Evolutionary conservation across 495 filamentous ascomycete species (phyloP).

Genomic region (Aspergillus haitiensis): DNA sequence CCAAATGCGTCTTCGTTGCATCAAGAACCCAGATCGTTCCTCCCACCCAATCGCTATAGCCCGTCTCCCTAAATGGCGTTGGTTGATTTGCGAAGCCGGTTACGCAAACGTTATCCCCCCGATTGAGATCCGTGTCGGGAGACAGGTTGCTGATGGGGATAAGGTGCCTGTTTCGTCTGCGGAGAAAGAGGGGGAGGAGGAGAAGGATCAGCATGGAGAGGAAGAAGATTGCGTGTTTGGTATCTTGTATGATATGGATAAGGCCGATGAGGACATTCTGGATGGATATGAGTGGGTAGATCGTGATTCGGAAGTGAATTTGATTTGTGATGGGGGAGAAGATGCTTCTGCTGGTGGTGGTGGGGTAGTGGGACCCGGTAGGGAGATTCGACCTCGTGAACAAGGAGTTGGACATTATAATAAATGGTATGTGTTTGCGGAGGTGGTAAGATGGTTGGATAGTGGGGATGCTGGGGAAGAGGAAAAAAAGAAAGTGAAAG

Average conservation of each 20-base stretch:
- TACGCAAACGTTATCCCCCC: slow-evolving; percentile 67
- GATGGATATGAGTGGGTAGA: slow-evolving; percentile 48
- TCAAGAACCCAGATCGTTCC: slow-evolving; percentile 48
- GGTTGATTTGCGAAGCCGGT: slow-evolving; percentile 66
- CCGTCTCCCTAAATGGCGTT: slow-evolving; percentile 54
- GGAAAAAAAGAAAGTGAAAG: slow-evolving; percentile 39
- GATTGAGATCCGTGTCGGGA: slow-evolving; percentile 25
- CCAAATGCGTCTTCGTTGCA: slow-evolving; percentile 67
- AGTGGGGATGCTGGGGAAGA: slow-evolving; percentile 17
- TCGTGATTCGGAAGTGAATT: slow-evolving; percentile 16
- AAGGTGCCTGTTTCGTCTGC: slow-evolving; percentile 20
- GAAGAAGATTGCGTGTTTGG: slow-evolving; percentile 51
- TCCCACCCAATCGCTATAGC: slow-evolving; percentile 49
- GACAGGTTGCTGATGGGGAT: slow-evolving; percentile 23
- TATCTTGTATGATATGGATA: slow-evolving; percentile 58
- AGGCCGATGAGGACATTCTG: slow-evolving; percentile 36
- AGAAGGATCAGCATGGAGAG: too few species aligned
- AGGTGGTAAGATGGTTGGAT: slow-evolving; percentile 38
- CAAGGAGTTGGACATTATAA: slow-evolving; percentile 42
- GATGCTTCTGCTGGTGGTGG: not conserved
- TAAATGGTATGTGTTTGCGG: slow-evolving; percentile 41
- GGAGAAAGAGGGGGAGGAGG: not conserved
- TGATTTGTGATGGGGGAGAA: slow-evolving; percentile 3
- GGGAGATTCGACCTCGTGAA: slow-evolving; percentile 39
- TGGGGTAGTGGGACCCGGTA: not conserved